Evolutionary conservation across 2,329 filamentous ascomycete species (phyloP).

Genomic region (Trichoderma oligosporum): DNA sequence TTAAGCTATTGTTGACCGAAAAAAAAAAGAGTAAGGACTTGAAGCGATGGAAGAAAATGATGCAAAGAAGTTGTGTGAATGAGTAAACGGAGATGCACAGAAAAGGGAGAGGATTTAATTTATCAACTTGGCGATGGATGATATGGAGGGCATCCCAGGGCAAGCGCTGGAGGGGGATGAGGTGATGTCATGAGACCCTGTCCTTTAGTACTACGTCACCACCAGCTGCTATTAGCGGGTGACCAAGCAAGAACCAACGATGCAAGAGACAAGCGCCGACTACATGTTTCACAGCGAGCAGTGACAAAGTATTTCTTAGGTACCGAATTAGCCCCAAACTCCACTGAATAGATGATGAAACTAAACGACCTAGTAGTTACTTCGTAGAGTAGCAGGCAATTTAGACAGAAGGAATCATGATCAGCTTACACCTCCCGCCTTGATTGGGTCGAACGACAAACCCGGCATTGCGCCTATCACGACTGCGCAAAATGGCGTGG

Average conservation of each 20-base stretch:
- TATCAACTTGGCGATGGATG: not conserved
- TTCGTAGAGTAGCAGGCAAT: no score
- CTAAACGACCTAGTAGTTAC: no score
- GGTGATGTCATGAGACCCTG: slow-evolving; percentile 19
- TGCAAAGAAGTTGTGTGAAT: no score
- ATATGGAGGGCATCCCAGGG: not conserved
- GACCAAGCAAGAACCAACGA: slow-evolving; percentile 6
- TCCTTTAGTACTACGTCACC: slow-evolving; percentile 17
- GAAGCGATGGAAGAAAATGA: not conserved
- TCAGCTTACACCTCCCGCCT: not conserved
- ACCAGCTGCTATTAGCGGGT: not conserved
- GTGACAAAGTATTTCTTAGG: not conserved
- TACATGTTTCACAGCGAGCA: not conserved
- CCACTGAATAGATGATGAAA: slow-evolving; percentile 13
- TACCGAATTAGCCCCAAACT: not conserved
- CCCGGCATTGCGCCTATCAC: not conserved
- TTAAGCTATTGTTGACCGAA: no score
- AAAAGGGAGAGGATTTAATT: not conserved
- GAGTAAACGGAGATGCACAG: no score
- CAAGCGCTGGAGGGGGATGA: not conserved
- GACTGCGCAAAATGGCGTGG: not conserved
- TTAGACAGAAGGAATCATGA: not conserved
- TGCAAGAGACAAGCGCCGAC: not conserved
- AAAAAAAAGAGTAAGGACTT: no score
- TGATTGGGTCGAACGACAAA: slow-evolving; percentile 12